Base-by-base conservation (phyloP, 495 filamentous ascomycete species). In the Hyaloscypha bicolor region DNA sequence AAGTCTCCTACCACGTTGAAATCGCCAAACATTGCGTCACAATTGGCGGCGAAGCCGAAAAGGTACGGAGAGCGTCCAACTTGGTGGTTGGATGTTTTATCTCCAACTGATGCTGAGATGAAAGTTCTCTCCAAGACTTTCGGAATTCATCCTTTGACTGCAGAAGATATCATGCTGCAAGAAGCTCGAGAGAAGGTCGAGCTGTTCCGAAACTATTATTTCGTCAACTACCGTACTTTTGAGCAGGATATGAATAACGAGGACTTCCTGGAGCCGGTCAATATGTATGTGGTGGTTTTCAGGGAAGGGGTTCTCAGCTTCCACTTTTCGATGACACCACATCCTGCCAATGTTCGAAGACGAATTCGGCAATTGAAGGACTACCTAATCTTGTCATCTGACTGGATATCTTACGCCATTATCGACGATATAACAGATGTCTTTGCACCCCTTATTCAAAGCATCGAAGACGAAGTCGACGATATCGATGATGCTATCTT, bases 351-450 rank as follows among this genome's bases (percentile, higher is more conserved):
- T 73, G 95, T 99, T 30, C 92, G 95, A 29, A 86, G 94, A 32
- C 88, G 95, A 30, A 93, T 99, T 74, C 89, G 95, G 32, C 95
- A 98, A 76, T 83, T 99, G 57, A 91, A 91, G 73, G 96, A 99
- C 78, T 98, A 97, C 75, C 83, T 98, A 71, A 91, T 95, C 69
- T 82, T 97, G 8, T 93, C 89, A 67, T 93, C 94, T 0, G 95
- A 99, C 76, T 99, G 95, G 95, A 97, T 99, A 71, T 96, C 92
- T 16, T 99, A 99, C 71, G 95, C 93, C 35, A 86, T 99, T 70
- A 97, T 99, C 71, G 95, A 99, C 76, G 94, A 99, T 74, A 97
- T 99, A 71, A 97, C 95, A 9, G 95, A 99, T 77, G 93, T 90
- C 4, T 99, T 97, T 69, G 92, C 88, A 0, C 95, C 95, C 1